These are phyloP conservation scores for Colletotrichum lini DNA, from an alignment of 2,329 filamentous ascomycete species.

Conservation along the genomic window DNA sequence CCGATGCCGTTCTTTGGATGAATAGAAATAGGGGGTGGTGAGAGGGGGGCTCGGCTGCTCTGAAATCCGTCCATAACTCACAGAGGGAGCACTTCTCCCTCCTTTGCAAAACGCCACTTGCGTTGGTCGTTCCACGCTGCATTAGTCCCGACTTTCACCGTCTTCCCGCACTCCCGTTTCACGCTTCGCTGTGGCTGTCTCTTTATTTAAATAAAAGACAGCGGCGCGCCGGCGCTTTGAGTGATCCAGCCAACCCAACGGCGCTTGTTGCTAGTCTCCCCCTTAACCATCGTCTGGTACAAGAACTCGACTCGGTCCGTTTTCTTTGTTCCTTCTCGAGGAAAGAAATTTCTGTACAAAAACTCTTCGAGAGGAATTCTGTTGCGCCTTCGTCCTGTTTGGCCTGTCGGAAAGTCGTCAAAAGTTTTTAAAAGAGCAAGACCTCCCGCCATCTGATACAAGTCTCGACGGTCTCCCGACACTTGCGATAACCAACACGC, in stretches of 20 bases:
- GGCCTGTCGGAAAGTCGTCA: neutral
- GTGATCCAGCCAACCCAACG: constrained; percentile 12
- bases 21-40: neutral
- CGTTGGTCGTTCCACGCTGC: constrained; percentile 12
- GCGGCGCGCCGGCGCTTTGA: neutral
- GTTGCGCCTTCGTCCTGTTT: neutral
- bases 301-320: constrained; percentile 10
- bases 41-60: neutral
- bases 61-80: neutral
- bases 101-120: constrained; percentile 2
- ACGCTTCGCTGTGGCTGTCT: constrained; percentile 33
- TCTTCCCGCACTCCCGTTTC: constrained; percentile 23
- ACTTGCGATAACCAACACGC: neutral
- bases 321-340: neutral
- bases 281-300: neutral
- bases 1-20: neutral
- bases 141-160: neutral
- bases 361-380: neutral
- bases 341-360: too few species aligned
- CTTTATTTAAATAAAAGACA: neutral
- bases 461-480: neutral
- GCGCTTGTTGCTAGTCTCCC: constrained; percentile 3
- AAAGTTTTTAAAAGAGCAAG: neutral
- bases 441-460: neutral
- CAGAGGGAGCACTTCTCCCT: neutral